Conservation (phyloP, 2,329 filamentous ascomycete genomes). For the Aureobasidium sp. region DNA sequence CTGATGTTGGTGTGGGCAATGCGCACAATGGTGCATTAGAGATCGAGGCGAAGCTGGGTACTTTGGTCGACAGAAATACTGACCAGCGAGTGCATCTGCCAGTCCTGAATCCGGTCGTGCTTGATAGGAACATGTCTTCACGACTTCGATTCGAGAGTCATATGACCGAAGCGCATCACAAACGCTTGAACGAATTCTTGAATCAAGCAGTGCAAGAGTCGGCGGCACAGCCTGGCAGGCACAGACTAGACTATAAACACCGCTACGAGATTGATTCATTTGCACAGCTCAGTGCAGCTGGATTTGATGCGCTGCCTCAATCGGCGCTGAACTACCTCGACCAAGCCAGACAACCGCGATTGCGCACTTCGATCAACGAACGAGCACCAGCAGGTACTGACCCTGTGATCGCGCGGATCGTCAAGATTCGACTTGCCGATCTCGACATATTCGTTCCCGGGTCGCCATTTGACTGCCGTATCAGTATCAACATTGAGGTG, state of each 20-base stretch:
- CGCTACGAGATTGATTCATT: conserved; percentile 65
- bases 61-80: conserved; percentile 64
- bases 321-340: conserved; percentile 17
- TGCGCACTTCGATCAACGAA: conserved; percentile 41
- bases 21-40: conserved; percentile 67
- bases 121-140: conserved; percentile 45
- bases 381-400: conserved; percentile 58
- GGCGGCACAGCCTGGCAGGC: conserved; percentile 35
- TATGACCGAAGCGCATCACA: conserved; percentile 83
- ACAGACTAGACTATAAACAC: conserved; percentile 71
- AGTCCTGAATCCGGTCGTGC: conserved; percentile 61
- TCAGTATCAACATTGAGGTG: conserved; percentile 94
- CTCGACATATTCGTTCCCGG: conserved; percentile 77
- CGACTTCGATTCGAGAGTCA: conserved; percentile 66
- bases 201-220: conserved; percentile 60
- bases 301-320: conserved; percentile 51
- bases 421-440: conserved; percentile 84
- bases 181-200: conserved; percentile 72
- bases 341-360: conserved; percentile 49
- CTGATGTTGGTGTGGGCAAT: conserved; percentile 48
- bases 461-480: conserved; percentile 76
- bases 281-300: conserved; percentile 59
- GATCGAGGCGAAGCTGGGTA: conserved; percentile 89
- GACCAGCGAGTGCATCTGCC: conserved; percentile 59
- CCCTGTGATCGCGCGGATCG: conserved; percentile 66